Base-by-base conservation (phyloP, 352 stramenopile species). In the Plasmopara halstedii region DNA sequence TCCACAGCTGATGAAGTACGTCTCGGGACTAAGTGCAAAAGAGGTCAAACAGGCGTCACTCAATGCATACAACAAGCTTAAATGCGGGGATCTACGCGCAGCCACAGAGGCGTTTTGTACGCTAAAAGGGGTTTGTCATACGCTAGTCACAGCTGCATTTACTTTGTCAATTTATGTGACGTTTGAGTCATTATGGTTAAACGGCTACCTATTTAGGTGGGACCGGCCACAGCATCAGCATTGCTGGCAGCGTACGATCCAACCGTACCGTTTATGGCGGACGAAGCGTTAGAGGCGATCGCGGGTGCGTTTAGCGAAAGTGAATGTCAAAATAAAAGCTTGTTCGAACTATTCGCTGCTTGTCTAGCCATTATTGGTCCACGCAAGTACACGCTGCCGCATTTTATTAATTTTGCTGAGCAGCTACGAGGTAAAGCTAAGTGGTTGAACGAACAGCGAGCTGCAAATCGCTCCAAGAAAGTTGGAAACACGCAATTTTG, bases 251-350 rank as follows among this genome's bases (percentile, higher is more conserved):
- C 74, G 4, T 86, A 88, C 50, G 72, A 91, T 39, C 50, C 53
- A 6, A 68, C 57, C 2, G 66, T 83, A 13, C 76, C 79, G 15
- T 88, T 91, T 49, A 91, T 91, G 79, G 72, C 61, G 17, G 79
- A 91, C 42, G 79, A 91, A 58, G 79, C 76, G 13, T 58, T 88
- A 17, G 77, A 91, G 22, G 79, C 79, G 1, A 58, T 88, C 26
- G 72, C 76, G 5, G 50, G 72, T 85, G 35, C 39, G 55, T 48
- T 56, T 53, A 5, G 37, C 6, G 23, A 22, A 21, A 23, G 18
- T 39, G 31, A 14, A 35, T 25, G 53, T 27, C 50, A 53, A 34
- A 52, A 35, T 20, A 27, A 47, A 9, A 20, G 10, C 38, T 42
- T 27, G 14, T 22, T 34, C 10, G 22, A 21, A 31, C 4, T 37